Evolutionary conservation across 768 basidiomycete genomes (phyloP).

Genomic region (Ramaria rubella): DNA sequence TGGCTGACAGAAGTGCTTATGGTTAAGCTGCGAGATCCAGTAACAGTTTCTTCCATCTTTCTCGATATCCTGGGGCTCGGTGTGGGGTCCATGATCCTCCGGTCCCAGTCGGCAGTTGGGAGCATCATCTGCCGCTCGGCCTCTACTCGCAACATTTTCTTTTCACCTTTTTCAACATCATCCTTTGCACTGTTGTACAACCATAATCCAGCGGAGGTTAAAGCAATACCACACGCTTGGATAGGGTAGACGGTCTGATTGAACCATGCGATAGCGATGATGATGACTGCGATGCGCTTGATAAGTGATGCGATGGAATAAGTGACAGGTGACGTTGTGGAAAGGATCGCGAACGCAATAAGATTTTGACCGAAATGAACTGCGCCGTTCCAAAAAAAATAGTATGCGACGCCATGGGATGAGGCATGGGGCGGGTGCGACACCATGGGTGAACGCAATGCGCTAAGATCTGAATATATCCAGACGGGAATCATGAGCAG

Average conservation of each 20-base stretch:
- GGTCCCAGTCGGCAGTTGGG: slow-evolving; percentile 61
- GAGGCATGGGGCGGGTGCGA: slow-evolving; percentile 37
- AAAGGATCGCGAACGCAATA: slow-evolving; percentile 93
- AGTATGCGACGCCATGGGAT: slow-evolving; percentile 63
- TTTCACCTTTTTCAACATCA: slow-evolving; percentile 91
- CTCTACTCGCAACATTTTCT: slow-evolving; percentile 72
- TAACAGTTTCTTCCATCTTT: neutral
- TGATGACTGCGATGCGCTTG: slow-evolving; percentile 97
- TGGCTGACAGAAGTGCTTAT: slow-evolving; percentile 8
- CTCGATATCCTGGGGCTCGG: slow-evolving; percentile 1
- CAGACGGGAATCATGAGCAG: slow-evolving; percentile 94
- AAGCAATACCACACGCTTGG: slow-evolving; percentile 81
- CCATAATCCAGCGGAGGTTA: slow-evolving; percentile 88
- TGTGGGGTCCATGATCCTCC: slow-evolving; percentile 35
- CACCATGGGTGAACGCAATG: slow-evolving; percentile 48
- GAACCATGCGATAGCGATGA: slow-evolving; percentile 97
- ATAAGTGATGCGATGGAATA: slow-evolving; percentile 98
- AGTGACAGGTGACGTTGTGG: slow-evolving; percentile 94
- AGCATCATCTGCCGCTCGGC: slow-evolving; percentile 62
- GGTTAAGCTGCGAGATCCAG: neutral
- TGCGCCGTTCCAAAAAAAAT: slow-evolving; percentile 90
- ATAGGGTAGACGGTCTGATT: slow-evolving; percentile 75
- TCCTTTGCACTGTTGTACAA: slow-evolving; percentile 94
- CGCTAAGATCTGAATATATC: slow-evolving; percentile 79
- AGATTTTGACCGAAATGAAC: slow-evolving; percentile 97